Evolutionary conservation across 148 eudicot genomes (phyloP), one percentile per base, ranked within the genome.

Genomic region (Chenopodium berlandieri): DNA sequence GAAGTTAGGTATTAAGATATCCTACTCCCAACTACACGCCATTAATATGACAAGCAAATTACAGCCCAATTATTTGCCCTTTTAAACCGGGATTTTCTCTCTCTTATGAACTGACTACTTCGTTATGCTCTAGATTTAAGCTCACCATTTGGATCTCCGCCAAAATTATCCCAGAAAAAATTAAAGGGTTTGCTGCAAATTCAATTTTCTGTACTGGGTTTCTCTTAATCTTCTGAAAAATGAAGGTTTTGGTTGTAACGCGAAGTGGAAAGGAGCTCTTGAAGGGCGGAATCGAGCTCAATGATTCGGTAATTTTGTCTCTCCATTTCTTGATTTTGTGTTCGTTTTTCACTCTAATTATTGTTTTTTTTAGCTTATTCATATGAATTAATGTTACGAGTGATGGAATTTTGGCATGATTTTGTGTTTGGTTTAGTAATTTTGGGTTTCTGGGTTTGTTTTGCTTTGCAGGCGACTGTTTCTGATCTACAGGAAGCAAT

Each of bases 401-500:
- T 79, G 47, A 11, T 72, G 47, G 32, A 70, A 70, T 54, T 40
- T 44, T 58, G 58, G 50, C 40, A 7, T 76, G 40, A 54, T 34
- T 71, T 56, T 73, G 40, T 9, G 70, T 17, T 70, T 58, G 34
- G 60, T 9, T 76, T 44, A 64, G 30, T 40, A 22, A 72, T 56
- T 50, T 10, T 73, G 27, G 27, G 27, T 5, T 12, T 70, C 60
- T 71, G 68, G 78, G 60, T 83, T 64, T 75, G 68, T 79, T 75
- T 79, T 40, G 44, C 0, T 40, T 75, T 83, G 79, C 81, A 95
- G 99, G 94, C 94, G 76, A 90, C 95, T 63, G 99, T 95, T 34
- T 92, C 92, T 86, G 97, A 95, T 91, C 91, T 94, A 89, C 98
- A 94, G 85, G 95, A 91, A 73, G 97, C 97, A 40, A 95, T 95